phyloP scores from a whole-genome alignment of 1,139 yeast genomes.

The Arxiozyma bovina region DNA sequence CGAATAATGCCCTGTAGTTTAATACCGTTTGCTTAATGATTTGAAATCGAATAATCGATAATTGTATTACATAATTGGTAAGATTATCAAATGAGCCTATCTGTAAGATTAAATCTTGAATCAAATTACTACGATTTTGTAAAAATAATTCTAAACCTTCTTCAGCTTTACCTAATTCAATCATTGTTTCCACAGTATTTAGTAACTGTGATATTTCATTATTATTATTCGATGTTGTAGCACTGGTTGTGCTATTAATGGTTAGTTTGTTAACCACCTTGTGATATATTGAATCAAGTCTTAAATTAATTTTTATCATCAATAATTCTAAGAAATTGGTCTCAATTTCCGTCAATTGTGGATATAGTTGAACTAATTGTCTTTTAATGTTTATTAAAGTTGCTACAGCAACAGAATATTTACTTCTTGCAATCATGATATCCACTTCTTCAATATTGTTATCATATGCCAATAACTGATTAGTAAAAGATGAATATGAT shows the following conservation, averaged over 20 bases:
- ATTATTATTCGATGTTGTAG: not conserved
- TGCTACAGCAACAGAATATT: conserved; percentile 23
- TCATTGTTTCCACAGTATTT: conserved; percentile 34
- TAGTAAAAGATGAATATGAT: conserved; percentile 4
- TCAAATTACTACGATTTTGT: conserved; percentile 38
- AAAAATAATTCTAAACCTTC: conserved; percentile 43
- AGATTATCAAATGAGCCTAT: conserved; percentile 50
- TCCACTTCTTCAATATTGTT: conserved; percentile 27
- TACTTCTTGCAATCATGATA: conserved; percentile 23
- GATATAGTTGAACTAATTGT: conserved; percentile 12
- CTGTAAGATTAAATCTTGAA: conserved; percentile 38
- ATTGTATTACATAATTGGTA: conserved; percentile 46
- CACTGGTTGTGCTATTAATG: conserved; percentile 7
- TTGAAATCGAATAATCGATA: conserved; percentile 53
- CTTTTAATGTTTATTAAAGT: conserved; percentile 18
- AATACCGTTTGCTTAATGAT: conserved; percentile 42
- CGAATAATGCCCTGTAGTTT: conserved; percentile 40
- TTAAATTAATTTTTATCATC: conserved; percentile 35
- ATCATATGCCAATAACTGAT: conserved; percentile 19
- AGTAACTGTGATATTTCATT: conserved; percentile 30
- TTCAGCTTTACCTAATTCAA: conserved; percentile 36
- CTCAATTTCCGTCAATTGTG: conserved; percentile 31
- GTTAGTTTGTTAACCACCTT: conserved; percentile 32
- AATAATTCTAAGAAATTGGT: conserved; percentile 36
- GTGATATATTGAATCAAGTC: conserved; percentile 27